phyloP scores from a whole-genome alignment of 2,329 filamentous ascomycete genomes.

The Penicillium brevicompactum region DNA sequence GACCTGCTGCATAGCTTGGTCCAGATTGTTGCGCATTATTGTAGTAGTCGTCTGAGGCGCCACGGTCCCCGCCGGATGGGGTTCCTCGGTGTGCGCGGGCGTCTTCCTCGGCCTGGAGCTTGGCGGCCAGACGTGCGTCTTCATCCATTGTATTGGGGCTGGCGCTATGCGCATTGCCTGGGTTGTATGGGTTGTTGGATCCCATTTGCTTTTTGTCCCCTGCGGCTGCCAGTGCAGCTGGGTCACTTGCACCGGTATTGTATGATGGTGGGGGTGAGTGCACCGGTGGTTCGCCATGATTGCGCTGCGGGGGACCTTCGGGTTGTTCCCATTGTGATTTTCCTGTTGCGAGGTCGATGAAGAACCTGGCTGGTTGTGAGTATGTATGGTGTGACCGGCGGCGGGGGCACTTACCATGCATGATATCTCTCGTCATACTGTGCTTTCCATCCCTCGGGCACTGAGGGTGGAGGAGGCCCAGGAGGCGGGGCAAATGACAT shows the following conservation, averaged over 20 bases:
- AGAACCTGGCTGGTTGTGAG: slow-evolving; percentile 65
- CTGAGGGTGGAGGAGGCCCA: slow-evolving; percentile 59
- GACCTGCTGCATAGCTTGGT: slow-evolving; percentile 5
- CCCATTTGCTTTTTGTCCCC: slow-evolving; percentile 54
- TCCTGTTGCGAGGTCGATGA: slow-evolving; percentile 85
- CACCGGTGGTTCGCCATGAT: slow-evolving; percentile 42
- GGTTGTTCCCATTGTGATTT: slow-evolving; percentile 89
- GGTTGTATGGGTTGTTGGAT: slow-evolving; percentile 73
- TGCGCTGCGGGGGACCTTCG: slow-evolving; percentile 62
- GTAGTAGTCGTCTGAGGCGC: slow-evolving; percentile 54
- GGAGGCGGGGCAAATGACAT: slow-evolving; percentile 47
- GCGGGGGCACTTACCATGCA: slow-evolving; percentile 64
- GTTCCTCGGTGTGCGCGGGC: slow-evolving; percentile 51
- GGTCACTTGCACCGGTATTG: slow-evolving; percentile 57
- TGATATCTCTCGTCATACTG: slow-evolving; percentile 87
- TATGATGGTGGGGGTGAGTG: slow-evolving; percentile 54
- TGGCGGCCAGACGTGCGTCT: slow-evolving; percentile 73
- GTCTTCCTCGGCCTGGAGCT: slow-evolving; percentile 83
- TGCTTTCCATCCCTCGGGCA: slow-evolving; percentile 81
- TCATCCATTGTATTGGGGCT: slow-evolving; percentile 52
- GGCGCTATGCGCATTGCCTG: background rate
- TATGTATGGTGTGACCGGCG: background rate
- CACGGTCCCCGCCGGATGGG: slow-evolving; percentile 21
- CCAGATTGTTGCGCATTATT: slow-evolving; percentile 23
- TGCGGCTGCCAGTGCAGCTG: slow-evolving; percentile 35